These are phyloP conservation scores for Elaeis oleifera DNA, from an alignment of 202 grass and related monocot species.

Conservation along the genomic window DNA sequence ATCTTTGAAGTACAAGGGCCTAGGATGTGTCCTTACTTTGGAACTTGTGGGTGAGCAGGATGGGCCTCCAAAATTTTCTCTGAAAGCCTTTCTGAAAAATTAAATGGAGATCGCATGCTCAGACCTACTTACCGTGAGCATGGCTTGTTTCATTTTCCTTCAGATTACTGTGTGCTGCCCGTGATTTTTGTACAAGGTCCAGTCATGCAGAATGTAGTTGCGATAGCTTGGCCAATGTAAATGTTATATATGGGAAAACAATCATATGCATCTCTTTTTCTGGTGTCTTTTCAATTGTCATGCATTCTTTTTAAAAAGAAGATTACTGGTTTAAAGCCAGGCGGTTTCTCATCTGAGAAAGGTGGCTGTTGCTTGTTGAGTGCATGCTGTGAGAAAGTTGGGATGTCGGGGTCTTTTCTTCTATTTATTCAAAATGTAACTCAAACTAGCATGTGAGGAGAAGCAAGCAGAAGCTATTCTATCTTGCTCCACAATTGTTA, in stretches of 20 bases:
- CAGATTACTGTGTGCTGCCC: neutral
- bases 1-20: slow-evolving; percentile 2
- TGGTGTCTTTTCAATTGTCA: no score
- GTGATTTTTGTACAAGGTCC: neutral
- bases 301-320: no score
- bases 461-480: no score
- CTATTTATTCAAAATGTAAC: no score
- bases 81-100: slow-evolving; percentile 87
- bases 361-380: no score
- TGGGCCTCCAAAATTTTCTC: slow-evolving; percentile 70
- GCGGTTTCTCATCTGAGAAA: no score
- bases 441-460: no score
- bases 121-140: slow-evolving; percentile 1
- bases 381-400: no score
- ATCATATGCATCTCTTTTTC: no score
- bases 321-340: no score
- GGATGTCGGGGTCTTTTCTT: no score
- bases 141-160: neutral
- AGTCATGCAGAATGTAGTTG: neutral
- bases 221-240: neutral
- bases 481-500: no score
- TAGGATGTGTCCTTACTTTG: slow-evolving; percentile 33
- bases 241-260: neutral
- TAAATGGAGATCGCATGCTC: slow-evolving; percentile 28
- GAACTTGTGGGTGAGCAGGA: slow-evolving; percentile 56